Evolutionary conservation across 1,284 basidiomycete species (phyloP), one percentile per base, ranked within the genome.

Genomic region (Cryptococcus amylolentus): DNA sequence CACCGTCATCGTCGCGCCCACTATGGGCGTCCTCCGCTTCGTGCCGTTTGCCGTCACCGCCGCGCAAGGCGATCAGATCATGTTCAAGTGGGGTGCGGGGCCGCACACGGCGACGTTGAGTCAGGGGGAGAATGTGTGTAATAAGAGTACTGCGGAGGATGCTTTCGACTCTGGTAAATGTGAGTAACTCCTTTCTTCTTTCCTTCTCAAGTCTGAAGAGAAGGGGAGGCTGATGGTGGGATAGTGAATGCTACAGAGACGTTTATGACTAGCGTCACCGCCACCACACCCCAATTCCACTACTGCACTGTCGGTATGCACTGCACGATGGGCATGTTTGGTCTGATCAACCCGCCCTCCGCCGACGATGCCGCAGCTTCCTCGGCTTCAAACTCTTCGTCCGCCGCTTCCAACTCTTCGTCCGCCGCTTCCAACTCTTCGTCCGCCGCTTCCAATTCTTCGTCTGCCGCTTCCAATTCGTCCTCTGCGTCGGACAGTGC

Each of bases 81-180:
- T 61, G 37, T 68, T 56, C 45, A 42, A 58, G 28, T 68, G 66
- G 66, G 63, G 64, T 40, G 64, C 62, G 35, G 64, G 64, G 23
- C 64, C 64, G 59, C 66, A 68, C 48, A 50, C 64, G 4, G 61
- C 57, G 6, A 68, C 66, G 12, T 47, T 57, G 35, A 55, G 51
- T 35, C 56, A 59, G n/a, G 62, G 66, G 12, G 26, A 56, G 40
- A 68, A 64, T 43, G 62, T 68, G 6, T 66, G 64, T 50, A 68
- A 66, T 51, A 58, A 57, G 42, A 64, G 64, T 10, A 65, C 60
- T 27, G 49, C 56, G 1, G 16, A 56, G 2, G 43, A 52, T 23
- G 56, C 62, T 9, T 68, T 66, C 48, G 64, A 68, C 48, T 68
- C 66, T 51, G 66, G 66, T 18, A 61, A 61, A 45, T 59, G 66